Percentiles rank a stretch among this genome's conserved stretches.
Conservation (phyloP, 2,329 filamentous ascomycete species). For the Diaporthe velutina region DNA sequence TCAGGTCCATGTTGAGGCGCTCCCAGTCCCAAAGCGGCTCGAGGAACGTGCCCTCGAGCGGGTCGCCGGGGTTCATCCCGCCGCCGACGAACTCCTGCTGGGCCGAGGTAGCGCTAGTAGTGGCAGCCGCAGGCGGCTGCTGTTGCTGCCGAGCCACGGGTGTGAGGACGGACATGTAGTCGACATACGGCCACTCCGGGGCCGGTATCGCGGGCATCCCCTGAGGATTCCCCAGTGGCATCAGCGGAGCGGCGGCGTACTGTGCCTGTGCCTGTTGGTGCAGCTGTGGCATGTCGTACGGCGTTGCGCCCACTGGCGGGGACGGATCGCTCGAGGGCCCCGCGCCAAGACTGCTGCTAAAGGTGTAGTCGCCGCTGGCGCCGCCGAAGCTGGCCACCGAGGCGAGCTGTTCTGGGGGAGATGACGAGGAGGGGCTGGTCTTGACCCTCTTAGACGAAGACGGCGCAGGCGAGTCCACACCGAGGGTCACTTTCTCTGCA, state of each 20-base stretch:
- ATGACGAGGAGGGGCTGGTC: not conserved
- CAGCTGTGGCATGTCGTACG: constrained; percentile 1
- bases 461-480: not conserved
- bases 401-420: not conserved
- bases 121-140: not conserved
- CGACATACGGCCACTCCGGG: constrained; percentile 30
- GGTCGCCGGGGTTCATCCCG: constrained; percentile 35
- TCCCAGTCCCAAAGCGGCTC: constrained; percentile 39
- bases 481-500: constrained; percentile 29
- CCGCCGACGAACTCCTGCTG: not conserved
- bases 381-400: not conserved
- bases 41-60: constrained; percentile 36
- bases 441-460: constrained; percentile 28
- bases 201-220: not conserved
- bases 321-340: not conserved
- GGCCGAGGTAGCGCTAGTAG: not conserved
- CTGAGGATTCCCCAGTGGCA: not conserved
- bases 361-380: constrained; percentile 1
- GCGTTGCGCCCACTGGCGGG: not conserved
- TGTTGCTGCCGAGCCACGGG: not conserved
- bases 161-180: constrained; percentile 12
- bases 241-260: not conserved
- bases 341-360: not conserved
- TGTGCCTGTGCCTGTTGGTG: not conserved
- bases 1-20: constrained; percentile 29